Percentiles rank a stretch among this genome's conserved stretches.
These are phyloP conservation scores for Fusarium newnesense DNA, from an alignment of 2,329 filamentous ascomycete genomes.

Conservation along the genomic window DNA sequence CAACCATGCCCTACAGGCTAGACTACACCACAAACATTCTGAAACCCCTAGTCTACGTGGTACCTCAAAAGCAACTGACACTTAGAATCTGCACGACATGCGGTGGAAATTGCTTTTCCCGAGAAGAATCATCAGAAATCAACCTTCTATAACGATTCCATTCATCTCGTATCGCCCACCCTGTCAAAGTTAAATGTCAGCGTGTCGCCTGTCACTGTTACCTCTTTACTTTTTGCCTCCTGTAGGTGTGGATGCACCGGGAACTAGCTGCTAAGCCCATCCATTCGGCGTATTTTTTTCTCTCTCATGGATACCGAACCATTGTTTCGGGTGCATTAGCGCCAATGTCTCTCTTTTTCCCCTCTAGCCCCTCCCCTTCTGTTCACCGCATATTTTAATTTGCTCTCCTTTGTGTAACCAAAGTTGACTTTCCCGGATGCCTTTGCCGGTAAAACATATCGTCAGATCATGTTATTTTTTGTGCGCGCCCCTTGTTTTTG, in stretches of 20 bases:
- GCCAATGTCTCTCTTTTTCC: not conserved
- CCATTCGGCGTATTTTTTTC: slow-evolving; percentile 14
- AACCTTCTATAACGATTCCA: not conserved
- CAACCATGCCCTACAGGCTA: not conserved
- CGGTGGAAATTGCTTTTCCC: slow-evolving; percentile 17
- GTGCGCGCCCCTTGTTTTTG: not conserved
- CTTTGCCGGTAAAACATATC: slow-evolving; percentile 9
- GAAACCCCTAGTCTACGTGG: not conserved
- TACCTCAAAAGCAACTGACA: not conserved
- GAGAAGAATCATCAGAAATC: slow-evolving; percentile 9
- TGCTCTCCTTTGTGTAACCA: slow-evolving; percentile 3
- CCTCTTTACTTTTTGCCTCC: not conserved
- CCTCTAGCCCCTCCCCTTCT: not conserved
- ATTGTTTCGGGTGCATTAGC: slow-evolving; percentile 39
- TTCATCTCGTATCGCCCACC: not conserved
- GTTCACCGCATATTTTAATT: slow-evolving; percentile 16
- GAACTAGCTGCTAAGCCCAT: not conserved
- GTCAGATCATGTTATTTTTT: not conserved
- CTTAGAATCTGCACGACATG: not conserved
- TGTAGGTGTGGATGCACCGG: not conserved
- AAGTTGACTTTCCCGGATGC: slow-evolving; percentile 4
- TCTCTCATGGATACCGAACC: slow-evolving; percentile 22
- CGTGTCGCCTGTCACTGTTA: not conserved
- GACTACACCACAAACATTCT: not conserved
- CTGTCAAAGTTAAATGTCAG: not conserved